These are phyloP conservation scores for Alloteropsis semialata DNA, from an alignment of 176 grass and related monocot species.

Conservation along the genomic window DNA sequence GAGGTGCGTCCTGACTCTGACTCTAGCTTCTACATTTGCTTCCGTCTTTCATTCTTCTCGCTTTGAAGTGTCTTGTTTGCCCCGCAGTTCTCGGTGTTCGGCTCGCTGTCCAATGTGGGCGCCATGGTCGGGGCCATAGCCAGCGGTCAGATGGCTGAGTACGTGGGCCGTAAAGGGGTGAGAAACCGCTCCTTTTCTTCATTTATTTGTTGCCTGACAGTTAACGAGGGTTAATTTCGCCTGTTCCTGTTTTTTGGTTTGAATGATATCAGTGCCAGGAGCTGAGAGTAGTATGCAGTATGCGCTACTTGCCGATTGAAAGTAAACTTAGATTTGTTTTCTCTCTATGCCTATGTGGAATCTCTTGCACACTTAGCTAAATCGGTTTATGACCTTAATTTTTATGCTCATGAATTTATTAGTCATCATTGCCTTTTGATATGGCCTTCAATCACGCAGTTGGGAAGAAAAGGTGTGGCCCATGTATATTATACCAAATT, in stretches of 20 bases:
- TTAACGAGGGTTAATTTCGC: background rate
- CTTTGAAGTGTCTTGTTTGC: background rate
- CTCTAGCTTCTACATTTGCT: background rate
- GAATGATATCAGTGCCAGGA: background rate
- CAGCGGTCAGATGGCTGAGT: slow-evolving; percentile 75
- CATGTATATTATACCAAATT: background rate
- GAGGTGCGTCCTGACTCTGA: slow-evolving; percentile 30
- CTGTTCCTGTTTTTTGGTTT: background rate
- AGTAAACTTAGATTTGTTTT: background rate
- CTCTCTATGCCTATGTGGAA: background rate
- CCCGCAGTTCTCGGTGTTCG: slow-evolving; percentile 64
- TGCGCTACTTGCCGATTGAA: background rate
- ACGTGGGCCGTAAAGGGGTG: slow-evolving; percentile 75
- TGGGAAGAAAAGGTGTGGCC: background rate
- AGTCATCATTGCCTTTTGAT: background rate
- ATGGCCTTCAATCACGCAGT: background rate
- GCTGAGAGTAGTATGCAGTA: background rate
- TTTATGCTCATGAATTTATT: background rate
- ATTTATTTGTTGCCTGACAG: background rate
- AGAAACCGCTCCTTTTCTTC: slow-evolving; percentile 4
- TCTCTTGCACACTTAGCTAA: background rate
- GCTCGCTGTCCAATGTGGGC: slow-evolving; percentile 69
- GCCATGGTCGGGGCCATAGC: slow-evolving; percentile 78
- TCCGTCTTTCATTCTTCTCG: background rate
- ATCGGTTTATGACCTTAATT: background rate